Base-by-base conservation (phyloP, 2,329 filamentous ascomycete genomes). In the Alternaria sp. region DNA sequence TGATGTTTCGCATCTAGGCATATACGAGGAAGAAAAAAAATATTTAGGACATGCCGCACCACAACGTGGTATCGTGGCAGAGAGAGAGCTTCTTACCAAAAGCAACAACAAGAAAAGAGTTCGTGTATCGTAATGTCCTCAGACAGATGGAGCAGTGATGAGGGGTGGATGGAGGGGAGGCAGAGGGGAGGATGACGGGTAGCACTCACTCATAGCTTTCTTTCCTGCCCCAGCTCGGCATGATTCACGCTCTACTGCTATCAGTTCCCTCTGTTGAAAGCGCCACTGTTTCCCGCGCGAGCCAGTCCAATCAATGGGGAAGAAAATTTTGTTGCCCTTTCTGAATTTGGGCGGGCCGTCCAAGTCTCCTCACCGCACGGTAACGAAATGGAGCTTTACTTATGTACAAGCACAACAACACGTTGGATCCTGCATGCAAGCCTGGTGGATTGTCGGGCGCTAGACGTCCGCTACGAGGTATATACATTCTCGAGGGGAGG, bases 211-310 rank as follows among this genome's bases (percentile, higher is more conserved):
- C 76, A 69, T 77, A 77, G 75, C 75, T 79, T 65, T 73, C 70
- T 59, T 75, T 76, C 65, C 74, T 74, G 62, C 74, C 74, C 75
- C 76, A 76, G 70, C 75, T 78, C 66, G 76, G 75, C 77, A 79
- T 79, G 67, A 66, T 71, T 67, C 67, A 64, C 62, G 55, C 56
- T 51, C 56, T 52, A 39, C 58, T 68, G 59, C 65, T 69, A 70
- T 70, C 68, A 64, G 54, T 57, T 51, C 46, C 30, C 51, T 51
- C 49, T 51, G 46, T 49, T 49, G 46, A 54, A 58, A 57, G 54
- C 58, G 58, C 58, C 53, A 57, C 58, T 57, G 30, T 47, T 47
- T 44, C 48, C 57, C 41, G 53, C 46, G 26, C 38, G 34, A 42
- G 47, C 46, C 58, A 57, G 46, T 57, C 58, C 58, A 60, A 60